Evolutionary conservation across 805 yeast species (phyloP).

Genomic region (Metschnikowia cubensis): DNA sequence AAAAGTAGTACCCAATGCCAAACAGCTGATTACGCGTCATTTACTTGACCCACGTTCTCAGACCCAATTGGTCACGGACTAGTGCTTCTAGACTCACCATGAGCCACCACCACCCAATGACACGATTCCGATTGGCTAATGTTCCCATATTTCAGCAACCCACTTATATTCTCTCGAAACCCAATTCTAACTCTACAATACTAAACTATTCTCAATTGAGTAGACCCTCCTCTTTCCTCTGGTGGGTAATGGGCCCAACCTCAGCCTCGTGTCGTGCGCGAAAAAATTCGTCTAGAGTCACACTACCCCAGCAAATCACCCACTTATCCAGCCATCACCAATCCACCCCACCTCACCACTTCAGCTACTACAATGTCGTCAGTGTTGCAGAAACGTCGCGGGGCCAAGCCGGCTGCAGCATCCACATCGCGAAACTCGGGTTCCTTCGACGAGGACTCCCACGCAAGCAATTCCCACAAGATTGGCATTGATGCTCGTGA

Average conservation of each 20-base stretch:
- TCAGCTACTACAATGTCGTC: constrained; percentile 27
- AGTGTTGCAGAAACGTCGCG: constrained; percentile 76
- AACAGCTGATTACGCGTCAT: too few species aligned
- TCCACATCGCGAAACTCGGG: constrained; percentile 15
- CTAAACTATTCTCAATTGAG: too few species aligned
- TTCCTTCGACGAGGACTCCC: constrained; percentile 24
- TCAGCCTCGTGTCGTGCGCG: constrained; percentile 3
- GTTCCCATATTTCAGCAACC: too few species aligned
- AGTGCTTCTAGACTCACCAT: too few species aligned
- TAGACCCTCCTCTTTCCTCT: neutral
- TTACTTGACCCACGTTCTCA: too few species aligned
- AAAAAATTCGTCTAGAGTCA: neutral
- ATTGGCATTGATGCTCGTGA: constrained; percentile 82
- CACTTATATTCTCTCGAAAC: too few species aligned
- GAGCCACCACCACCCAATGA: too few species aligned
- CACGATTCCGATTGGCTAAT: too few species aligned
- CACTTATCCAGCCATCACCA: constrained; percentile 1
- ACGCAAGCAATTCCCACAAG: constrained; percentile 44
- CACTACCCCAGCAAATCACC: neutral
- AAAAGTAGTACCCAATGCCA: too few species aligned
- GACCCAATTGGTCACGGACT: too few species aligned
- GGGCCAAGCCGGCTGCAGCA: constrained; percentile 24
- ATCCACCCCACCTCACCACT: neutral
- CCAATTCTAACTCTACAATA: too few species aligned
- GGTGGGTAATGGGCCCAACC: neutral